phyloP scores from a whole-genome alignment of 2,329 filamentous ascomycete species.

The Blumeriella jaapii region DNA sequence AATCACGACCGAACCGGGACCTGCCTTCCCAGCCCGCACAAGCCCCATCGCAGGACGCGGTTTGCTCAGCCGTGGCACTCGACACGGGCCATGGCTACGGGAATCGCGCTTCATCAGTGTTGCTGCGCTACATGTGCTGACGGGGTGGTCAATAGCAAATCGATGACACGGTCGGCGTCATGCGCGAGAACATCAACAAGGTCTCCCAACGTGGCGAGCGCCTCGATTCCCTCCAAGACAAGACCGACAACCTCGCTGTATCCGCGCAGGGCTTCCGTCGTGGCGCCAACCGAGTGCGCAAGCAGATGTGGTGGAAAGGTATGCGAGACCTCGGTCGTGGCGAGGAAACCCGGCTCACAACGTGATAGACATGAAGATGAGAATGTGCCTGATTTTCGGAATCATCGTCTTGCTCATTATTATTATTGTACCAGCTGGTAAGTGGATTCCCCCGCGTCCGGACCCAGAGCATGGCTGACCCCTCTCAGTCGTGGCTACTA shows the following conservation, averaged over 20 bases:
- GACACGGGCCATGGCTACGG: neutral
- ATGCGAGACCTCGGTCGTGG: neutral
- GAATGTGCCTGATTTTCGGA: slow-evolving; percentile 85
- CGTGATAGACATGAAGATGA: slow-evolving; percentile 87
- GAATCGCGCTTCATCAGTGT: neutral
- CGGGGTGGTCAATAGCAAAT: slow-evolving; percentile 61
- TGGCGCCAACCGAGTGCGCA: slow-evolving; percentile 89
- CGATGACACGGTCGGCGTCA: slow-evolving; percentile 85
- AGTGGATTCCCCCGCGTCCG: slow-evolving; percentile 25
- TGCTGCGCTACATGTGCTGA: slow-evolving; percentile 16
- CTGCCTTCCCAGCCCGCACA: no score
- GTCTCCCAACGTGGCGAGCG: slow-evolving; percentile 86
- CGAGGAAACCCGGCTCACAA: slow-evolving; percentile 7
- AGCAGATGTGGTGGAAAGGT: slow-evolving; percentile 97
- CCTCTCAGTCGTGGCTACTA: slow-evolving; percentile 33
- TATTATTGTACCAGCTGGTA: slow-evolving; percentile 90
- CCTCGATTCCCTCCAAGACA: slow-evolving; percentile 80
- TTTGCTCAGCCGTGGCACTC: slow-evolving; percentile 3
- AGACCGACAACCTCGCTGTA: slow-evolving; percentile 86
- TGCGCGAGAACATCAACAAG: slow-evolving; percentile 97
- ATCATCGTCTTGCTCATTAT: slow-evolving; percentile 85
- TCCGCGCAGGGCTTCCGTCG: slow-evolving; percentile 93
- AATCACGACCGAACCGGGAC: no score
- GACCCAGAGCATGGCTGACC: slow-evolving; percentile 19
- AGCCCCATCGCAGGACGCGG: no score